Percentiles rank a stretch among this genome's conserved stretches.
Evolutionary conservation across 305 asterid species (phyloP).

Genomic region (Fraxinus sp.): DNA sequence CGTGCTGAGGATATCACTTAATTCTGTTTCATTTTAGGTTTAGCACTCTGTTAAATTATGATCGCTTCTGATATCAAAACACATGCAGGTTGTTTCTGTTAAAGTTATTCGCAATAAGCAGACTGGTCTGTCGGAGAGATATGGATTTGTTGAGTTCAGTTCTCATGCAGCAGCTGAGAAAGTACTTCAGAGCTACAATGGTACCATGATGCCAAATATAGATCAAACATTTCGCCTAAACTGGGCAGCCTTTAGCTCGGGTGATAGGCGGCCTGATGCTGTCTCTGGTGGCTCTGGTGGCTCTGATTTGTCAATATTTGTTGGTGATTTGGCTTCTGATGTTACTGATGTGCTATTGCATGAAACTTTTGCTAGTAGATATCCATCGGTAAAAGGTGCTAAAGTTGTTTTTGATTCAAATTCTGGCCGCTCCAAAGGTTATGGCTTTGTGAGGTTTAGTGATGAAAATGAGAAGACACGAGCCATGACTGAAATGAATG

Average conservation of each 20-base stretch:
- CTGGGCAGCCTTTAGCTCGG: conserved; percentile 75
- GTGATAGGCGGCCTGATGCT: conserved; percentile 62
- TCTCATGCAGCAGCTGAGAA: conserved; percentile 82
- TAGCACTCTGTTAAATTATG: neutral
- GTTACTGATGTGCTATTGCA: conserved; percentile 46
- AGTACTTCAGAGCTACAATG: conserved; percentile 72
- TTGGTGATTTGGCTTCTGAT: conserved; percentile 65
- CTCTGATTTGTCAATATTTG: conserved; percentile 39
- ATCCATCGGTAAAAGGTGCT: conserved; percentile 54
- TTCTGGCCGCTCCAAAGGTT: conserved; percentile 46
- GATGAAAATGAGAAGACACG: conserved; percentile 43
- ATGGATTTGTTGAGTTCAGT: conserved; percentile 85
- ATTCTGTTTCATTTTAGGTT: conserved; percentile 4
- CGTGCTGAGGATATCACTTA: neutral
- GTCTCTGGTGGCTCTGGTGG: conserved; percentile 24
- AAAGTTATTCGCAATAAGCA: conserved; percentile 96
- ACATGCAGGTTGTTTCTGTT: conserved; percentile 65
- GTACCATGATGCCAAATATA: conserved; percentile 51
- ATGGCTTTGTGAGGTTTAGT: conserved; percentile 49
- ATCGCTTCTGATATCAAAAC: neutral
- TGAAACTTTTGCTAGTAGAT: conserved; percentile 86
- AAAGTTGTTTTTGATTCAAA: conserved; percentile 42
- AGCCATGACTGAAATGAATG: conserved; percentile 48
- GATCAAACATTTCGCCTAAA: conserved; percentile 72
- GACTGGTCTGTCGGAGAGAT: conserved; percentile 97